A percentile compares a stretch with the other conserved stretches of the same genome.
Evolutionary conservation across 2,329 filamentous ascomycete genomes (phyloP).

Genomic region (Stachybotrys elegans): DNA sequence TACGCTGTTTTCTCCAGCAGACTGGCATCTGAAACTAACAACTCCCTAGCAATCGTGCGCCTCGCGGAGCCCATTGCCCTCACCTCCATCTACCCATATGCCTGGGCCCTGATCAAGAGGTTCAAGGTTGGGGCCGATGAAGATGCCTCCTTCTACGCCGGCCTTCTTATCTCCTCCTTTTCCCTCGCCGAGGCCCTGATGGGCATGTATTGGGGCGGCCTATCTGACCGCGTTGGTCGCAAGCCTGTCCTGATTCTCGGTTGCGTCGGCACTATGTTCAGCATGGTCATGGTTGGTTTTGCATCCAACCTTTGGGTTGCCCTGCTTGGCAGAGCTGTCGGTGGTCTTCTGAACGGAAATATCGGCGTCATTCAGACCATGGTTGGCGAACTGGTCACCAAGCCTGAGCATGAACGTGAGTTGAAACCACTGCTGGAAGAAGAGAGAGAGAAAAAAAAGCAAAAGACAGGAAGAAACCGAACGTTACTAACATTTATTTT

Average conservation of each 20-base stretch:
- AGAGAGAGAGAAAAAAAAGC: no score
- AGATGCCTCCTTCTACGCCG: slow-evolving; percentile 84
- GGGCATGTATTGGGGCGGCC: slow-evolving; percentile 80
- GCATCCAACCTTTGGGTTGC: slow-evolving; percentile 81
- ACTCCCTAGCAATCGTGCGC: slow-evolving; percentile 71
- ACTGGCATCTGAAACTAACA: slow-evolving; percentile 11
- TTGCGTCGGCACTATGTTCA: slow-evolving; percentile 76
- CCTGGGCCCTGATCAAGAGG: slow-evolving; percentile 75
- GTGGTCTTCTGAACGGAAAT: slow-evolving; percentile 84
- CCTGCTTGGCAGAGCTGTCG: slow-evolving; percentile 67
- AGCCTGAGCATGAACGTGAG: slow-evolving; percentile 80
- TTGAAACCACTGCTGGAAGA: no score
- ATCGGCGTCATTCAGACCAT: slow-evolving; percentile 89
- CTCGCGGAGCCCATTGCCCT: slow-evolving; percentile 89
- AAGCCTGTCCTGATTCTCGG: slow-evolving; percentile 82
- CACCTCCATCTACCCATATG: slow-evolving; percentile 90
- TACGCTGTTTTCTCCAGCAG: neutral
- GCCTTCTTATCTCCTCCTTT: slow-evolving; percentile 81
- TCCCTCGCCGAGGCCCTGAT: slow-evolving; percentile 77
- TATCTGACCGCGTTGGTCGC: slow-evolving; percentile 77
- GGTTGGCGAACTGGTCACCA: slow-evolving; percentile 82
- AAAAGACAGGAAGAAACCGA: no score
- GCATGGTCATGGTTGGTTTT: slow-evolving; percentile 78
- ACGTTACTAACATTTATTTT: no score
- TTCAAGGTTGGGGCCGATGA: slow-evolving; percentile 66